Conservation (phyloP, 306 rosid genomes). For the Vigna nakashimae region DNA sequence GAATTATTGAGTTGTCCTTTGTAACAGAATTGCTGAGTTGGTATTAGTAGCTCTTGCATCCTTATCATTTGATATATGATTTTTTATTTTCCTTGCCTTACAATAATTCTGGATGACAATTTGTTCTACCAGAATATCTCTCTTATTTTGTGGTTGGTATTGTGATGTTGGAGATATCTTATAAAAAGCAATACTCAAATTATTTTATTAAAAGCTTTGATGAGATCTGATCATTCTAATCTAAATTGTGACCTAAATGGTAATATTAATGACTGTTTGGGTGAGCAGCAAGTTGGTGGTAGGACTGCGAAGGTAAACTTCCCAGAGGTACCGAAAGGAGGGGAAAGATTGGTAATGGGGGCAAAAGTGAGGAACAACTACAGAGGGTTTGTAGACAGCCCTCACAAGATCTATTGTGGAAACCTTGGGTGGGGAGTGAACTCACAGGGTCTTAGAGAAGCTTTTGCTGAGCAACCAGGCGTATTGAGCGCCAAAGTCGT, state of each 20-base stretch:
- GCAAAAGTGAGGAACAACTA: conserved; percentile 56
- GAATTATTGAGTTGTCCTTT: too few relatives aligned
- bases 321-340: conserved; percentile 95
- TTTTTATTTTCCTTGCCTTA: conserved; percentile 1
- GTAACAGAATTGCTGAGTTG: too few relatives aligned
- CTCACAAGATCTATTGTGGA: conserved; percentile 90
- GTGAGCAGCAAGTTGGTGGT: conserved; percentile 83
- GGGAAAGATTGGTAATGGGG: conserved; percentile 84
- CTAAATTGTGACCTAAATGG: conserved; percentile 10
- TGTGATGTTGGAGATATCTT: conserved; percentile 14
- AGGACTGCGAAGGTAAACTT: conserved; percentile 82
- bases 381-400: conserved; percentile 79
- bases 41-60: too few relatives aligned
- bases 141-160: conserved; percentile 23
- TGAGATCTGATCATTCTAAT: conserved; percentile 10
- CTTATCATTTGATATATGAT: too few relatives aligned
- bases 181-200: background rate
- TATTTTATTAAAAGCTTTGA: background rate
- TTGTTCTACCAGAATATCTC: background rate
- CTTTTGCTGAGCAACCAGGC: conserved; percentile 81
- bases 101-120: conserved; percentile 6
- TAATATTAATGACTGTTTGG: conserved; percentile 24
- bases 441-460: conserved; percentile 79
- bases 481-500: conserved; percentile 83
- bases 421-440: conserved; percentile 88